These are phyloP conservation scores for Massarina eburnea DNA, from an alignment of 2,329 filamentous ascomycete genomes.

Conservation along the genomic window DNA sequence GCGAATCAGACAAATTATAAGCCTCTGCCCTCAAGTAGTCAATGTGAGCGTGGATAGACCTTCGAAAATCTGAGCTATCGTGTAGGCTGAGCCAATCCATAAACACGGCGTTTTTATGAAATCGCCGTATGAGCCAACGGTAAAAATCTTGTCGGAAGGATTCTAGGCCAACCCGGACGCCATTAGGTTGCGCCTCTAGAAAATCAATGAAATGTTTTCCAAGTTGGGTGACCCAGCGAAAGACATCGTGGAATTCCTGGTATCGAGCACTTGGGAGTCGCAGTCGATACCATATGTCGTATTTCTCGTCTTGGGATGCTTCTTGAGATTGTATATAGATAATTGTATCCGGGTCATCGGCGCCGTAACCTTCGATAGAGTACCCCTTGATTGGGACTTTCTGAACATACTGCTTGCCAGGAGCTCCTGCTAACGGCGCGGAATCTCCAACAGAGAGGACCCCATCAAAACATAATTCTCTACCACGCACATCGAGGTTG, in stretches of 20 bases:
- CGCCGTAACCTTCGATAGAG: conserved; percentile 68
- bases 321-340: conserved; percentile 66
- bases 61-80: conserved; percentile 61
- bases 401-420: conserved; percentile 53
- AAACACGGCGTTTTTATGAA: conserved; percentile 50
- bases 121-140: conserved; percentile 55
- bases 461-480: conserved; percentile 29
- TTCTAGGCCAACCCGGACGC: conserved; percentile 49
- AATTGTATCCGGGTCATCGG: conserved; percentile 51
- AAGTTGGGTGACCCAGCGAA: conserved; percentile 71
- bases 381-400: conserved; percentile 59
- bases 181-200: conserved; percentile 38
- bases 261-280: conserved; percentile 62
- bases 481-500: conserved; percentile 17
- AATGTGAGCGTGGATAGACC: conserved; percentile 60
- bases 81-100: conserved; percentile 55
- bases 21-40: conserved; percentile 69
- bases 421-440: too few species aligned
- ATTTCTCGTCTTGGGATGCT: conserved; percentile 17
- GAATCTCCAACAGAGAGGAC: conserved; percentile 49
- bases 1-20: conserved; percentile 48
- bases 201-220: conserved; percentile 74
- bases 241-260: conserved; percentile 60
- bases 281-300: conserved; percentile 66
- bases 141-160: conserved; percentile 63